Evolutionary conservation across 495 filamentous ascomycete genomes (phyloP), one percentile per base, ranked within the genome.

Genomic region (Neurospora sublineolata): DNA sequence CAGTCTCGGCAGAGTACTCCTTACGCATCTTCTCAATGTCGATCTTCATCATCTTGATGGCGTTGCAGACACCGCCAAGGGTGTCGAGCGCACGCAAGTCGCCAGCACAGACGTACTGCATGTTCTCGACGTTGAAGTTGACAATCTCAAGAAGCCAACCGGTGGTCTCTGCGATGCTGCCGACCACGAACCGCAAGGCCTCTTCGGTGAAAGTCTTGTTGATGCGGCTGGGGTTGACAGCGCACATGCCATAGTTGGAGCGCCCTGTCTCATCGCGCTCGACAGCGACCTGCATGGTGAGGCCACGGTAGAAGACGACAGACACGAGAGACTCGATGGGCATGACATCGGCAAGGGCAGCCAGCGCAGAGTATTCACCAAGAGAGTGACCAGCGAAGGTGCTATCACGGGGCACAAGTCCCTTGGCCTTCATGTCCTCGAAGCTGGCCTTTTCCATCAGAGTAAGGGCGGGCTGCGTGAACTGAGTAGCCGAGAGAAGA

Each of bases 391-490:
- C 95, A 18, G 95, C 95, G 77, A 99, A 99, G 80, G 90, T 94
- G 84, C 93, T 97, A 82, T 97, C 95, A 69, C 92, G 87, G 77
- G 97, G 94, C 36, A 99, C 94, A 41, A 99, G 88, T 73, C 95
- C 95, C 84, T 97, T 97, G 74, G 93, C 88, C 74, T 91, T 92
- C 96, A 99, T 98, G 80, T 99, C 95, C 83, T 99, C 95, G 76
- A 98, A 99, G 75, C 92, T 95, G 71, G 95, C 95, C 85, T 99
- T 99, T 85, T 99, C 95, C 96, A 99, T 98, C 69, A 99, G 85
- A 37, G 95, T 99, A 72, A 99, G 84, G 46, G 95, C 96, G 9
- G 95, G 95, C 79, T 99, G 95, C 4, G 95, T 98, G 84, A 99
- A 99, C 77, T 99, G 95, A 16, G 95, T 99, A 11, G 95, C 95